Evolutionary conservation across 2,329 filamentous ascomycete genomes (phyloP), one percentile per base, ranked within the genome.

Genomic region (Sodiomyces alkalinus): DNA sequence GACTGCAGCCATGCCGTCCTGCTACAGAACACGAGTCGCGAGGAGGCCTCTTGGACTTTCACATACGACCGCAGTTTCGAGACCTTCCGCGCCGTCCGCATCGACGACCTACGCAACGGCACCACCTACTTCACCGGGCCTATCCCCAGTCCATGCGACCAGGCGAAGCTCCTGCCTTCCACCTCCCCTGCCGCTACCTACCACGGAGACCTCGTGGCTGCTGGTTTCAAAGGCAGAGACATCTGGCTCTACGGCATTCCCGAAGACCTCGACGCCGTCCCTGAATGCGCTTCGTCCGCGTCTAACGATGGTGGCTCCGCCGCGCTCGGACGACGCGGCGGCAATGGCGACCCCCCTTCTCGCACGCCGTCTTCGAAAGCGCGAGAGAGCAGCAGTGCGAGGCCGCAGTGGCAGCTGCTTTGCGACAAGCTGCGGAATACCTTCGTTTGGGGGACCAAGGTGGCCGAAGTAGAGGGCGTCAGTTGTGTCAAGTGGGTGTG

Each of bases 201-300:
- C 31, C 60, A 65, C 32, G 80, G 80, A 11, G 76, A 83, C 28
- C 58, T 87, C 16, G 73, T 82, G 14, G 74, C 77, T 12, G 68
- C 80, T 8, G 80, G 78, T 1, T 86, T 86, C 39, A 62, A 77
- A 33, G 72, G 69, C 10, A 74, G 68, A 31, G 72, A 81, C 15
- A 55, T 90, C 5, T 87, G 80, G 78, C 51, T 87, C 3, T 87
- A 87, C 47, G 80, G 80, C 16, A 57, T 87, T 17, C 80, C 81
- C 2, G 72, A 78, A 41, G 72, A 80, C 40, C 54, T 85, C 13
- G 77, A 80, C 44, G 65, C 73, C 14, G 51, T 68, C 13, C 60
- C 68, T 2, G 63, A 68, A 17, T 33, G 39, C 10, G 44, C 44
- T 19, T 43, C 45, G n/a, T 31, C 39, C 1, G 37, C 37, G 12